Evolutionary conservation across 495 filamentous ascomycete genomes (phyloP), one percentile per base, ranked within the genome.

Genomic region (Staphylotrichum longicolle): DNA sequence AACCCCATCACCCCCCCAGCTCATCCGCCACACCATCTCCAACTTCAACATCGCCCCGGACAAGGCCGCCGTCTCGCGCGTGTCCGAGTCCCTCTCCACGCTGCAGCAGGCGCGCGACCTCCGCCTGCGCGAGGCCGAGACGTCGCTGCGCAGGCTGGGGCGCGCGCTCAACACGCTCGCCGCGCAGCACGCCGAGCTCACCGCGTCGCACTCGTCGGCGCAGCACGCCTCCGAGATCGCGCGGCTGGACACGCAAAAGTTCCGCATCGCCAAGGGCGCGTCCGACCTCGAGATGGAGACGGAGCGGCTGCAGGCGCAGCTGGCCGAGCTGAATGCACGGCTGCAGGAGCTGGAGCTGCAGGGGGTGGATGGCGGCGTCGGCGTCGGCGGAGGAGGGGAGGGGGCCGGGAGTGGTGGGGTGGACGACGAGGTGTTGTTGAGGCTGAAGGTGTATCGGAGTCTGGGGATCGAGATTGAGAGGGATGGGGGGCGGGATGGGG

Each of bases 11-110:
- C 44, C 65, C 54, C 20, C 39, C 52, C 69, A 94, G 89, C 88
- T 98, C 69, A 96, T 98, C 74, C 81, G 86, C 73, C 87, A 93
- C 75, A 95, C 91, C 27, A 86, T 93, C 73, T 81, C 84, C 55
- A 96, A 97, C 80, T 98, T 98, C 84, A 93, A 96, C 78, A 96
- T 91, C 71, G 78, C 84, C 47, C 88, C 89, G 3, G 94, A 98
- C 80, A 92, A 89, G 66, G 79, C 86, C 73, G 88, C 89, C 67
- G 85, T 97, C 51, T 80, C 88, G n/a, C 90, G 93, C 72, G 90
- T 98, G 72, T 84, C 86, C 75, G 87, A 89, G 76, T 92, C 90
- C 3, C 83, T 97, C 60, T 82, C 85, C 6, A 85, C 88, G 0
- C 83, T 98, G 11, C 83, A 90, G 62, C 84, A 90, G 66, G 87